phyloP scores from a whole-genome alignment of 257 asterid genomes.

The Linderniella brevidens region DNA sequence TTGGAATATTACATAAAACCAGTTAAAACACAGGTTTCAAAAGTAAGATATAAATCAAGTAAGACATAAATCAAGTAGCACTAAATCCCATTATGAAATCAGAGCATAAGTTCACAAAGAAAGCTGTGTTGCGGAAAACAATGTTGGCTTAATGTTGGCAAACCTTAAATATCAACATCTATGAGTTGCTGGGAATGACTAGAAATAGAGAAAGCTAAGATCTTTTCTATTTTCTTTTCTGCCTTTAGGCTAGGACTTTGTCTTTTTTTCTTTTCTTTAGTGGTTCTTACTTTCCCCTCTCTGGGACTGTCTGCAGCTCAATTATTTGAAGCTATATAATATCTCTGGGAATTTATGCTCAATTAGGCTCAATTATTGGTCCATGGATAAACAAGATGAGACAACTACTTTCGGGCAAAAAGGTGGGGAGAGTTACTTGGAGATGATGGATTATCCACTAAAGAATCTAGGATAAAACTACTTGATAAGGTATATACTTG shows the following conservation, averaged over 20 bases:
- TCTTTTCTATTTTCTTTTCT: too few species aligned
- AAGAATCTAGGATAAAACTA: neutral
- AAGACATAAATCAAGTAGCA: neutral
- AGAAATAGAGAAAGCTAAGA: too few species aligned
- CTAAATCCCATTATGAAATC: neutral
- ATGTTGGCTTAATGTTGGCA: neutral
- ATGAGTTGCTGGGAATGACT: neutral
- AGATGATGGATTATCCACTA: conserved; percentile 6
- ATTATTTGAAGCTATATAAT: too few species aligned
- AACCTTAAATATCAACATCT: neutral
- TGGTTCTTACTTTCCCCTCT: too few species aligned
- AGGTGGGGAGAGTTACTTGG: neutral
- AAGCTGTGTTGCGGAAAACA: too few species aligned
- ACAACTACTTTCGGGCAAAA: neutral
- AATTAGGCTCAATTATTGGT: too few species aligned
- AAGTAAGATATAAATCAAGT: conserved; percentile 1
- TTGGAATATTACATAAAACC: neutral
- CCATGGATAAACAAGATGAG: too few species aligned
- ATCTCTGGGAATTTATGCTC: too few species aligned
- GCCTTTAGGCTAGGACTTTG: too few species aligned
- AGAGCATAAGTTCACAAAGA: too few species aligned
- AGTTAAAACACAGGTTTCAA: neutral
- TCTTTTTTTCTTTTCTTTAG: too few species aligned
- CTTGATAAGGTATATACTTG: neutral
- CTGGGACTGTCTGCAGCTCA: too few species aligned